Base-by-base conservation (phyloP, 768 basidiomycete genomes). In the Boletus eberwhitei region DNA sequence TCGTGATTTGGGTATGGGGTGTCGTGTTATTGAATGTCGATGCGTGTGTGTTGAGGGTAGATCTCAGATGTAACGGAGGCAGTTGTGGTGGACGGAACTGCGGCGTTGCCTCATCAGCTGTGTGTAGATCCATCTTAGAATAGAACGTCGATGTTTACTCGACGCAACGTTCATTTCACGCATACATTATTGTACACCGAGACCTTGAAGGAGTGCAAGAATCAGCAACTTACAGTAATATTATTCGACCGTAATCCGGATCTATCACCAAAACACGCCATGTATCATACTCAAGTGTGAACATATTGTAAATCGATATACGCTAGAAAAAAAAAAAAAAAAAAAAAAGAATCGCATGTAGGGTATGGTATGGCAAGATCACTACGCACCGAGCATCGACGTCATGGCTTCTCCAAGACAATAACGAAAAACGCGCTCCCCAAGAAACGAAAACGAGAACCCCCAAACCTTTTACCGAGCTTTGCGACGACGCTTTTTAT, bases 401-500 rank as follows among this genome's bases (percentile, higher is more conserved):
- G 8, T 19, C 37, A 40, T 24, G 8, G 22, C 13, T 45, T 38
- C 48, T 47, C 35, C 59, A 45, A 58, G 34, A 29, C 34, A 26
- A 36, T 16, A 35, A 9, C 19, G 26, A 46, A 40, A 34, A 35
- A 22, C 3, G 6, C 8, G n/a, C 29, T 29, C 4, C 13, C 19
- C 34, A 43, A 42, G 37, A 52, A 39, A 29, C 9, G n/a, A 13
- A 42, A 16, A 22, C 11, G 29, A 32, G 21, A 31, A 34, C 4
- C 29, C 4, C 22, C 2, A 3, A 7, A 32, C 17, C 11, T 6
- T 50, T 51, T 44, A 66, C 31, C 42, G 59, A 35, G 40, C 37
- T 42, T 38, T 58, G 47, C 50, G 63, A 14, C 44, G 51, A 4
- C 54, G 52, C 2, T 64, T 52, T 22, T 45, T 50, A 19, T 41